phyloP scores from a whole-genome alignment of 2,329 filamentous ascomycete species.

The Penicillium sp. region DNA sequence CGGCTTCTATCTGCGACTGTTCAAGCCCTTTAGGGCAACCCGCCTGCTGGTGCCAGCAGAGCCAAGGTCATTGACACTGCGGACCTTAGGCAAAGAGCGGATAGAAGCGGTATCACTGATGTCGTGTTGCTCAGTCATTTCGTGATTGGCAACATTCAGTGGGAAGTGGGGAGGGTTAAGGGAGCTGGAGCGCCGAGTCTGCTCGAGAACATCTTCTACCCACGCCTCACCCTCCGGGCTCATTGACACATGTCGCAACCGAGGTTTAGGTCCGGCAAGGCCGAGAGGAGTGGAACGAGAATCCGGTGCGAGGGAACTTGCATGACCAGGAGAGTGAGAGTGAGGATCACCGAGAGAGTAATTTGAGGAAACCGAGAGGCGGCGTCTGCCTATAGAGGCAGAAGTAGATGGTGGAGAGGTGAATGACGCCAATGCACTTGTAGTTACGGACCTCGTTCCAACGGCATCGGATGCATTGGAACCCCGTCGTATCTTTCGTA shows the following conservation, averaged over 20 bases:
- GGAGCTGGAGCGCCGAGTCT: constrained; percentile 46
- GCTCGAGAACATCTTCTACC: constrained; percentile 52
- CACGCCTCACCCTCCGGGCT: constrained; percentile 52
- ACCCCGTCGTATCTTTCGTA: constrained; percentile 43
- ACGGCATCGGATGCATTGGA: constrained; percentile 40
- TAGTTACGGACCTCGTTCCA: constrained; percentile 30
- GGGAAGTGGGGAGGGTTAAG: constrained; percentile 32
- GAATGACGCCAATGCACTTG: constrained; percentile 35
- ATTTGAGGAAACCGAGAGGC: constrained; percentile 43
- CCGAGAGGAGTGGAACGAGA: constrained; percentile 46
- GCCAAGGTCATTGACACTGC: constrained; percentile 47
- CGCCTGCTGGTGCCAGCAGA: constrained; percentile 41
- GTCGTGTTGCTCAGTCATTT: constrained; percentile 16
- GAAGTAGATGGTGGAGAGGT: constrained; percentile 35
- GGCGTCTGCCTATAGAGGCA: constrained; percentile 29
- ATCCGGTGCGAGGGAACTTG: constrained; percentile 19
- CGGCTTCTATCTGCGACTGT: constrained; percentile 25
- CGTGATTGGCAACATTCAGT: constrained; percentile 16
- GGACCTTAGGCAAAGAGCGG: constrained; percentile 33
- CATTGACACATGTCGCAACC: constrained; percentile 45
- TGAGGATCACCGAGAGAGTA: constrained; percentile 37
- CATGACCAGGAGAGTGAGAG: constrained; percentile 32
- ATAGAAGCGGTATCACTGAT: constrained; percentile 10
- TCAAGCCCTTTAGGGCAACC: constrained; percentile 43
- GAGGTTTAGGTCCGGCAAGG: constrained; percentile 49